These are phyloP conservation scores for Epichloe uncinata DNA, from an alignment of 2,329 filamentous ascomycete species.

Conservation along the genomic window DNA sequence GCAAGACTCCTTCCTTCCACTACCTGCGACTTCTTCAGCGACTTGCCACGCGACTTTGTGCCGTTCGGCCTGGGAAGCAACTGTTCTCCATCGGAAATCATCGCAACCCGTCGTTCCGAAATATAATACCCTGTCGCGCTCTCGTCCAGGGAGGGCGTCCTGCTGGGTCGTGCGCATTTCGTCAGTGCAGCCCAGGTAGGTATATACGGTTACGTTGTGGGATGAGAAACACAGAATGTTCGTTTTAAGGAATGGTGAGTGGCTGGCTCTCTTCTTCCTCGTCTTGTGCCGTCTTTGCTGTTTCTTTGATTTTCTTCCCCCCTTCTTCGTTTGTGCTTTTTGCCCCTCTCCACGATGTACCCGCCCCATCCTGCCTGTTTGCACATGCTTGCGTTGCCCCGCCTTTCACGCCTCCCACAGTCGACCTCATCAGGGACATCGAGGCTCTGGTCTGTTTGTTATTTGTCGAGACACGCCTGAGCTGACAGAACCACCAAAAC, in stretches of 20 bases:
- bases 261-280: background rate
- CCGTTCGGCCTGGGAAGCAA: background rate
- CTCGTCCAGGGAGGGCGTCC: background rate
- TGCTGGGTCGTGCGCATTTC: background rate
- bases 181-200: background rate
- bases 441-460: background rate
- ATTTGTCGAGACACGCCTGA: background rate
- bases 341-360: conserved; percentile 6
- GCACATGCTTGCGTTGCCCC: background rate
- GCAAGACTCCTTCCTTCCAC: background rate
- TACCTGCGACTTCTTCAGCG: background rate
- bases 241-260: conserved; percentile 32
- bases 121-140: background rate
- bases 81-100: background rate
- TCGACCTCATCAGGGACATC: background rate
- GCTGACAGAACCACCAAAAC: background rate
- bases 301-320: background rate
- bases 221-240: conserved; percentile 21
- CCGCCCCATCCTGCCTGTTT: background rate
- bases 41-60: background rate
- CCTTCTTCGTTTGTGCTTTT: background rate
- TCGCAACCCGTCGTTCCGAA: background rate
- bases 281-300: background rate
- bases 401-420: background rate
- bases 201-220: background rate